Percentiles rank a stretch among this genome's conserved stretches.
phyloP scores from a whole-genome alignment of 768 basidiomycete genomes.

The Boletus sp. region DNA sequence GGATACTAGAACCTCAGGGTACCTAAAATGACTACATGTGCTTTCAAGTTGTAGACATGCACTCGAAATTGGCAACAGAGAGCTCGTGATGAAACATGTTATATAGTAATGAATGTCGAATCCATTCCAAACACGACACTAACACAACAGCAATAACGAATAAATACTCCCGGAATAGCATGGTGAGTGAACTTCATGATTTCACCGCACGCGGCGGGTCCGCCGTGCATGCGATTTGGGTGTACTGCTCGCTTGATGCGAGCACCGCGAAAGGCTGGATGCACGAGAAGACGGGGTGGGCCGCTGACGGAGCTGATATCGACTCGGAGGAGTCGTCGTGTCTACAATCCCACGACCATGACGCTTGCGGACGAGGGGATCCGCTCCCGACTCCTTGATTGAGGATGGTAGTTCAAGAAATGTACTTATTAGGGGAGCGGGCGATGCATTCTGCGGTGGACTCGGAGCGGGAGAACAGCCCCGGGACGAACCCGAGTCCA shows the following conservation, averaged over 20 bases:
- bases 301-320: constrained; percentile 32
- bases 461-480: constrained; percentile 2
- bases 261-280: constrained; percentile 17
- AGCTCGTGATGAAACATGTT: neutral
- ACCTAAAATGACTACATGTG: constrained; percentile 13
- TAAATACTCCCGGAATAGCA: constrained; percentile 25
- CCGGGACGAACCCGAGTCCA: constrained; percentile 22
- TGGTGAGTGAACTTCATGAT: neutral
- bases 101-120: constrained; percentile 3
- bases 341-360: constrained; percentile 6
- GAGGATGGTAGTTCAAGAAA: constrained; percentile 9
- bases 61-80: neutral
- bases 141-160: constrained; percentile 38
- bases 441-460: constrained; percentile 5
- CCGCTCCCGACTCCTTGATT: constrained; percentile 4
- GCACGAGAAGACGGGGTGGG: constrained; percentile 18
- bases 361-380: constrained; percentile 9
- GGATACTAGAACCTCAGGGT: too few species aligned
- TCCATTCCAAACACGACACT: constrained; percentile 9
- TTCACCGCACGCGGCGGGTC: constrained; percentile 14
- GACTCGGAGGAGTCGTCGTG: constrained; percentile 14
- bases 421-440: constrained; percentile 6
- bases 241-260: constrained; percentile 12
- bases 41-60: neutral
- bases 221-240: constrained; percentile 16